Percentiles rank a stretch among this genome's conserved stretches.
These are phyloP conservation scores for Paramecium caudatum DNA, from an alignment of 73 alveolate genomes.

Conservation along the genomic window DNA sequence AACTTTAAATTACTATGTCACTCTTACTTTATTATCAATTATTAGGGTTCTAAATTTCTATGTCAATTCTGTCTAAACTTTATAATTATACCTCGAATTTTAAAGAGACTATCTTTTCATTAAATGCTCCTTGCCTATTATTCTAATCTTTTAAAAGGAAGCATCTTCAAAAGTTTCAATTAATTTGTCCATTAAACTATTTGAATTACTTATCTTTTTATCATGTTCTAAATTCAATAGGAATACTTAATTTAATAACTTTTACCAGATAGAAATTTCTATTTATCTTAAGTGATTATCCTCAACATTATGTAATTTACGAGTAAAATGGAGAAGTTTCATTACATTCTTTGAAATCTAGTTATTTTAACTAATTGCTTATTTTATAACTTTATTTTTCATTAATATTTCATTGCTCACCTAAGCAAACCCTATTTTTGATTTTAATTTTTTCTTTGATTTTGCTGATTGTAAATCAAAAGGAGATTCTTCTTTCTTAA, in stretches of 20 bases:
- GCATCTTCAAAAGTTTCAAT: conserved; percentile 45
- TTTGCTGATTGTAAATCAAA: conserved; percentile 29
- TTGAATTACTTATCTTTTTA: not conserved
- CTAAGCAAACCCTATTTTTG: not conserved
- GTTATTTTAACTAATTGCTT: conserved; percentile 19
- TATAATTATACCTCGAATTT: conserved; percentile 15
- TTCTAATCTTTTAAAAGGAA: not conserved
- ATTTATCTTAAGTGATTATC: conserved; percentile 12
- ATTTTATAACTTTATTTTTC: conserved; percentile 2
- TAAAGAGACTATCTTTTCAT: conserved; percentile 4
- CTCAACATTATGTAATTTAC: not conserved
- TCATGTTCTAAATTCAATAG: conserved; percentile 8
- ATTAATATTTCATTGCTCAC: not conserved
- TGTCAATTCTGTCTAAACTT: conserved; percentile 26
- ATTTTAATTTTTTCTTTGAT: not conserved
- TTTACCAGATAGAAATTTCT: conserved; percentile 37
- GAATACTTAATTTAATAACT: not conserved
- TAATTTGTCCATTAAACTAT: not conserved
- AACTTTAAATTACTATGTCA: not conserved
- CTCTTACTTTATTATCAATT: not conserved
- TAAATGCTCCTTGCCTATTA: conserved; percentile 44
- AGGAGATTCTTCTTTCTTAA: conserved; percentile 6
- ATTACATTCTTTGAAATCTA: not conserved
- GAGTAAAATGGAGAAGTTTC: not conserved
- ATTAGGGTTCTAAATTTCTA: not conserved